These are phyloP conservation scores for Gaultheria prostrata DNA, from an alignment of 148 eudicot genomes.

Conservation along the genomic window DNA sequence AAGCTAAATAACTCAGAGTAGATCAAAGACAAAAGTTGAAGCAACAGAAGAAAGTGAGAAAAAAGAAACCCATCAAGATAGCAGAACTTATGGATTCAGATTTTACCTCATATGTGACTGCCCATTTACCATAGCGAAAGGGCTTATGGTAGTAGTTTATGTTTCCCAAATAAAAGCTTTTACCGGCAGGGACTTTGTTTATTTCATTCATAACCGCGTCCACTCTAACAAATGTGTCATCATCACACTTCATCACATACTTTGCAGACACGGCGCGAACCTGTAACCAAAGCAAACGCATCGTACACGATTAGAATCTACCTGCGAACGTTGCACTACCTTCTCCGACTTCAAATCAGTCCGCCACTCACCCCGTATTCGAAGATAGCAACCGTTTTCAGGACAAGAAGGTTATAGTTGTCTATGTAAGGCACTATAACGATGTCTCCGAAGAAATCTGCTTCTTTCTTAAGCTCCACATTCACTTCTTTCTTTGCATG, in stretches of 20 bases:
- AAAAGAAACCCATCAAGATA: neutral
- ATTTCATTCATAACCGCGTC: conserved; percentile 68
- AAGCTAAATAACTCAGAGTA: neutral
- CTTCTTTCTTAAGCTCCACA: conserved; percentile 80
- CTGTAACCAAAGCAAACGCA: conserved; percentile 30
- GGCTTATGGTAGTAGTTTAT: conserved; percentile 91
- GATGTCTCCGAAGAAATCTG: conserved; percentile 81
- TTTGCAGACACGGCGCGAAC: conserved; percentile 73
- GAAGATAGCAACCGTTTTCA: conserved; percentile 88
- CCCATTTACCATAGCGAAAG: conserved; percentile 93
- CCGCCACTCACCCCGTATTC: conserved; percentile 76
- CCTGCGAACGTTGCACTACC: neutral
- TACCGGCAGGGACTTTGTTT: conserved; percentile 44
- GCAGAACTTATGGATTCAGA: conserved; percentile 5
- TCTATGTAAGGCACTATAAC: conserved; percentile 90
- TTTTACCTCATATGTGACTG: conserved; percentile 93
- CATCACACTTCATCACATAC: conserved; percentile 91
- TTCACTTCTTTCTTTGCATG: conserved; percentile 79
- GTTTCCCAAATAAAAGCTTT: conserved; percentile 83
- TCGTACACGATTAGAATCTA: neutral
- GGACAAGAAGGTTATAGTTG: conserved; percentile 83
- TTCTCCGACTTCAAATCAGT: neutral
- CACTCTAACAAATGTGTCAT: conserved; percentile 86
- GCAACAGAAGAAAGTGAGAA: neutral
- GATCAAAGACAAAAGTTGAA: neutral